A percentile compares a stretch with the other conserved stretches of the same genome.
Evolutionary conservation across 345 rosid genomes (phyloP).

Genomic region (Lepidium sativum): DNA sequence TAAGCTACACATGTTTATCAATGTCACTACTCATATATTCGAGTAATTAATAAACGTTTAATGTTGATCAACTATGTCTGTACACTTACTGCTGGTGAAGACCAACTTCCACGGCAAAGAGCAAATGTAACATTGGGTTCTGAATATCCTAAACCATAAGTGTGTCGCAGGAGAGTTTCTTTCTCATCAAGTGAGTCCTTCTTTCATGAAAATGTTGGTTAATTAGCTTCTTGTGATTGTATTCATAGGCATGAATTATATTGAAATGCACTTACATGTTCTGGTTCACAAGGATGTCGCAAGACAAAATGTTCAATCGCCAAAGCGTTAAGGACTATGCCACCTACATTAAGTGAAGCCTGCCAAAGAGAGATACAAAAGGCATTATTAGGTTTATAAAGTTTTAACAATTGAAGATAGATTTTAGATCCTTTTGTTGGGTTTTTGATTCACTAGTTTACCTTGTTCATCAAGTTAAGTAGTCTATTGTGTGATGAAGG

Average conservation of each 20-base stretch:
- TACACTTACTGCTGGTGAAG: constrained; percentile 82
- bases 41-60: background rate
- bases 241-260: background rate
- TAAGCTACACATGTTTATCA: constrained; percentile 39
- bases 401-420: background rate
- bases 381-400: background rate
- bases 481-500: constrained; percentile 75
- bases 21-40: background rate
- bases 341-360: constrained; percentile 82
- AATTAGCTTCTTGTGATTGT: background rate
- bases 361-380: constrained; percentile 14
- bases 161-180: constrained; percentile 63
- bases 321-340: constrained; percentile 80
- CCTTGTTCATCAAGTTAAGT: constrained; percentile 81
- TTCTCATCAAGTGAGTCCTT: constrained; percentile 66
- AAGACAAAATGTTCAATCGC: constrained; percentile 92
- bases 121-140: constrained; percentile 88
- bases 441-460: constrained; percentile 1
- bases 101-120: constrained; percentile 88
- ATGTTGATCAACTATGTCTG: background rate
- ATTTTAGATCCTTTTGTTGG: background rate
- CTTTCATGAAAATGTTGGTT: background rate
- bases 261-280: constrained; percentile 39
- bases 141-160: constrained; percentile 81
- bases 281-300: constrained; percentile 62